A percentile compares a stretch with the other conserved stretches of the same genome.
These are phyloP conservation scores for Brachypodium distachyon DNA, from an alignment of 202 grass and related monocot species.

Conservation along the genomic window DNA sequence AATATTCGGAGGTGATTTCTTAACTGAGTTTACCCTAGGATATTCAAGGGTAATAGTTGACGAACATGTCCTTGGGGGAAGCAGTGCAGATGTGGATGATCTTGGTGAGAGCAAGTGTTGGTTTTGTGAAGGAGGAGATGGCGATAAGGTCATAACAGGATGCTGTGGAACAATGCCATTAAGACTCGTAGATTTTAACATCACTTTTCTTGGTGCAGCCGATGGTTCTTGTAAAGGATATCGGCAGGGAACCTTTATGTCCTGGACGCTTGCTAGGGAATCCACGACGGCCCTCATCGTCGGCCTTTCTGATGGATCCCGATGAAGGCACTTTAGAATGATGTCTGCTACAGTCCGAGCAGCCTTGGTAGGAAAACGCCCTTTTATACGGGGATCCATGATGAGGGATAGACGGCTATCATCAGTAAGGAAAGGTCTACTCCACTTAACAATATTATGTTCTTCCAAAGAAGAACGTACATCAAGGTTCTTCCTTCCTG, in stretches of 20 bases:
- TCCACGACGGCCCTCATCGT: constrained; percentile 85
- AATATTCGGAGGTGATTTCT: constrained; percentile 27
- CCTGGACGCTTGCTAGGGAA: constrained; percentile 50
- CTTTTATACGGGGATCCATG: constrained; percentile 86
- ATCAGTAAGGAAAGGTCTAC: constrained; percentile 76
- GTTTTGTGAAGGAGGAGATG: constrained; percentile 32
- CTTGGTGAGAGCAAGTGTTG: constrained; percentile 31
- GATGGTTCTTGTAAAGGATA: constrained; percentile 87
- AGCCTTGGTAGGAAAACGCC: constrained; percentile 77
- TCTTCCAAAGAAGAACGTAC: constrained; percentile 58
- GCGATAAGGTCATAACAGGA: constrained; percentile 42
- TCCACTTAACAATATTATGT: constrained; percentile 80
- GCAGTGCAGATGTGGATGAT: constrained; percentile 43
- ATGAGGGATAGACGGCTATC: constrained; percentile 88
- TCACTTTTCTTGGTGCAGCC: constrained; percentile 50
- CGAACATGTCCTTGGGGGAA: constrained; percentile 47
- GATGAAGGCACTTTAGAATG: constrained; percentile 66
- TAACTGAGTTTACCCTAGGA: constrained; percentile 45
- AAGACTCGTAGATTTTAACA: constrained; percentile 82
- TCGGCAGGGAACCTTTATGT: constrained; percentile 67
- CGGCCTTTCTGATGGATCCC: constrained; percentile 72
- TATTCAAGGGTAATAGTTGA: constrained; percentile 50
- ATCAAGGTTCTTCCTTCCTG: constrained; percentile 80
- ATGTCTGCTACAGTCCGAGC: constrained; percentile 75
- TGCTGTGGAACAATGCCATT: constrained; percentile 53